Evolutionary conservation across 2,329 filamentous ascomycete species (phyloP), one percentile per base, ranked within the genome.

Genomic region (Graphilbum fragrans): DNA sequence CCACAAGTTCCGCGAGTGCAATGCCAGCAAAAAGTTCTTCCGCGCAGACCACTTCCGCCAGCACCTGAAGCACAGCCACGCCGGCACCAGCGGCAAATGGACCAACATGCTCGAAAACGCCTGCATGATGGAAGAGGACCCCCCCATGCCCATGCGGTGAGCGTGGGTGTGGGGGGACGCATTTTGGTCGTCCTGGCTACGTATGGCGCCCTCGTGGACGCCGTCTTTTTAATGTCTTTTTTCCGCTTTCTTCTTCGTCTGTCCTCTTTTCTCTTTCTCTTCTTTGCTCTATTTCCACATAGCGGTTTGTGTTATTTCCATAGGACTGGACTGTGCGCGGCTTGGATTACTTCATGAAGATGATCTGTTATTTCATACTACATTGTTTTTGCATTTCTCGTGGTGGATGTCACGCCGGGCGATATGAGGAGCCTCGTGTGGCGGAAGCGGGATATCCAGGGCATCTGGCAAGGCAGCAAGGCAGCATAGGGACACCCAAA

Each of bases 1-100:
- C 48, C 92, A 98, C 67, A 98, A 98, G 58, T 98, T 94, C 58
- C 79, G 87, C 48, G 92, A 96, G 64, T 98, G 92, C 72, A 98
- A 98, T 60, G 87, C 92, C 54, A 83, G 84, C 51, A 98, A 98
- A 69, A 96, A 96, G 60, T 98, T 98, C 60, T 98, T 84, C 66
- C 77, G 92, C 31, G 92, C 92, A 27, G 92, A 98, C 60, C 92
- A 98, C 59, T 98, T 98, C 69, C 80, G 92, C 45, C 92, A 98
- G 61, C 92, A 98, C 62, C 69, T 98, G 44, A 98, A 96, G 68
- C 92, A 98, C 60, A 95, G 87, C 58, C 92, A 96, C 62, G 86
- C 85, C 31, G 92, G 92, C 29, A 90, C 86, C 1, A 95, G 87
- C 60, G 92, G 92, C 25, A 96, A 96, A 62, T 98, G 92, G 92